phyloP scores from a whole-genome alignment of 2,329 filamentous ascomycete species.

The Thielaviopsis punctulata region DNA sequence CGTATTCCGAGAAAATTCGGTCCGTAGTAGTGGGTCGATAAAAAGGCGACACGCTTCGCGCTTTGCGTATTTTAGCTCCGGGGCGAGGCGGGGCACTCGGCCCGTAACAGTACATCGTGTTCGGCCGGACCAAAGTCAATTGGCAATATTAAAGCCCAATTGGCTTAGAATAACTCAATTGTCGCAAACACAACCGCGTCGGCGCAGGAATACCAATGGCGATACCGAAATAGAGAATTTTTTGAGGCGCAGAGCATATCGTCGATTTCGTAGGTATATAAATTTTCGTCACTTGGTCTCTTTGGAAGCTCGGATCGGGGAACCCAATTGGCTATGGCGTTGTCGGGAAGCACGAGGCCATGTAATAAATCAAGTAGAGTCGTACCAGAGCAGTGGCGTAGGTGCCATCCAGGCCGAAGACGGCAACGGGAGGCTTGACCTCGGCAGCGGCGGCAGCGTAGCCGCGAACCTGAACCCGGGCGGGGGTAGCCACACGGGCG shows the following conservation, averaged over 20 bases:
- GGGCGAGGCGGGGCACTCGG: background rate
- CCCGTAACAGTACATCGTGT: background rate
- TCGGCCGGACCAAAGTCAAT: no score
- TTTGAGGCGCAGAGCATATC: background rate
- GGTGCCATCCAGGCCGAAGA: conserved; percentile 94
- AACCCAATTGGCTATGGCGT: background rate
- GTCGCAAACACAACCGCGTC: background rate
- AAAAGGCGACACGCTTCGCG: background rate
- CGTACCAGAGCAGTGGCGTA: conserved; percentile 97
- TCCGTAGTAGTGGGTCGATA: background rate
- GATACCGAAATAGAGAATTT: background rate
- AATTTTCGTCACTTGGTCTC: background rate
- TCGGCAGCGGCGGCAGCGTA: conserved; percentile 63
- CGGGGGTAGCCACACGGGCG: conserved; percentile 43
- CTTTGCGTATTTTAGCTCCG: background rate
- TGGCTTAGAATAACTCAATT: background rate
- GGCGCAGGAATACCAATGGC: background rate
- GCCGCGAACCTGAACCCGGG: conserved; percentile 46
- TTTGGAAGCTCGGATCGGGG: background rate
- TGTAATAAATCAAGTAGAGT: conserved; percentile 4
- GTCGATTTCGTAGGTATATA: background rate
- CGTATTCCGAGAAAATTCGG: background rate
- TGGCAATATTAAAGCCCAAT: background rate
- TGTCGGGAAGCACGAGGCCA: background rate
- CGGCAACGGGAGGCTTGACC: conserved; percentile 67